Base-by-base conservation (phyloP, 2,329 filamentous ascomycete genomes). In the Epicoccum sorghinum region DNA sequence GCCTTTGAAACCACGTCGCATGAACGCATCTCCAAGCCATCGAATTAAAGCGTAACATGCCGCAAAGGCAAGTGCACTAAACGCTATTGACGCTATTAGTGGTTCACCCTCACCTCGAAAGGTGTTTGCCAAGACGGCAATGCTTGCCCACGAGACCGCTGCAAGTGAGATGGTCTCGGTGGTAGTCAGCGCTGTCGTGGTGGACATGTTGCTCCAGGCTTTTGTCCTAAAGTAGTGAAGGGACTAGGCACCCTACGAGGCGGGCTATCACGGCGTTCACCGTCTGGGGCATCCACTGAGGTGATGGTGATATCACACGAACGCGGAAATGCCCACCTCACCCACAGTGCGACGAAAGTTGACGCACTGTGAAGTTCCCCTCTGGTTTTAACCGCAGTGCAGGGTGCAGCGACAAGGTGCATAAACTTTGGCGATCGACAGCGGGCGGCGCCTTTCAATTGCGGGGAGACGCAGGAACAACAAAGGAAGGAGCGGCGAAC, bases 21-120 rank as follows among this genome's bases (percentile, higher is more conserved):
- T 88, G 74, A 99, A 98, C 1, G 89, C 88, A 51, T 90, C 87
- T 1, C 93, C 93, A 5, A 97, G 88, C 93, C 93, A 98, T 79
- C 89, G 83, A 75, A 98, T 93, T 79, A 97, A 85, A 67, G 90
- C 86, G 75, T 90, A 98, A 57, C 87, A 87, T 42, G 89, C 86
- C 4, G 88, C 82, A 73, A 96, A 99, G 32, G 90, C 92, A 62
- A 96, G 81, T 22, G 89, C 85, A 68, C 91, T 95, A 66, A 98
- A 89, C 13, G 93, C 91, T 52, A 96, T 80, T 1, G 91, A 96
- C 8, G 92, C 93, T 63, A 96, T 82, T 66, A 99, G 83, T 33
- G 95, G 93, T 65, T 95, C 91, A 62, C 92, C 93, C 75, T 96
- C 89, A 64, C 86, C 90, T 55, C 87, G 60, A 70, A 97, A 89